These are phyloP conservation scores for Leersia perrieri DNA, from an alignment of 176 grass and related monocot genomes.

Conservation along the genomic window DNA sequence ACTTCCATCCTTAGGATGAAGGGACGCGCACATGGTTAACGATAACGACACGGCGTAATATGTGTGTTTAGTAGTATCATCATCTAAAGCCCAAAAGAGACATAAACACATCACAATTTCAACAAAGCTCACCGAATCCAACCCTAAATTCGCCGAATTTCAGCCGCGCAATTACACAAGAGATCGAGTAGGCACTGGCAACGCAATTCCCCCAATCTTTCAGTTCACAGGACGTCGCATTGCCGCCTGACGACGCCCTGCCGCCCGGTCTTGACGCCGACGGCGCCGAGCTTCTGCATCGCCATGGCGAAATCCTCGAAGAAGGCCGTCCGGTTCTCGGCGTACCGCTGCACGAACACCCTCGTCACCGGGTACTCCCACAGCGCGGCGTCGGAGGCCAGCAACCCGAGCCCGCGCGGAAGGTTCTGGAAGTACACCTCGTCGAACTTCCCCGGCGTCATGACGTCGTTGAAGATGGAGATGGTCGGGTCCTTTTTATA, in stretches of 20 bases:
- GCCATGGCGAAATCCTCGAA: slow-evolving; percentile 78
- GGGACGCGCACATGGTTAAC: background rate
- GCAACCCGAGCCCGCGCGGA: slow-evolving; percentile 57
- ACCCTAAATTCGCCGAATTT: slow-evolving; percentile 1
- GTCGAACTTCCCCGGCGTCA: slow-evolving; percentile 71
- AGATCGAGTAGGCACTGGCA: no score
- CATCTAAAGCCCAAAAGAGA: background rate
- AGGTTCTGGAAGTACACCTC: slow-evolving; percentile 92
- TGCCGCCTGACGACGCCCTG: slow-evolving; percentile 72
- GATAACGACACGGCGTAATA: background rate
- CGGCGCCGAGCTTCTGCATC: slow-evolving; percentile 84
- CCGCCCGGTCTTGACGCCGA: slow-evolving; percentile 69
- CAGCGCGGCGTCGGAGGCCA: slow-evolving; percentile 72
- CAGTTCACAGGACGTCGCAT: slow-evolving; percentile 69
- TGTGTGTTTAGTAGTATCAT: background rate
- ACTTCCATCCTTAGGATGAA: background rate
- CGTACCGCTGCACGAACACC: slow-evolving; percentile 65
- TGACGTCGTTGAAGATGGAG: slow-evolving; percentile 90
- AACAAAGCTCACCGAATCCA: background rate
- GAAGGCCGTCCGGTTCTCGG: slow-evolving; percentile 77
- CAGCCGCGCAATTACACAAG: background rate
- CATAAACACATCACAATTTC: background rate
- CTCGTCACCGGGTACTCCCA: slow-evolving; percentile 60
- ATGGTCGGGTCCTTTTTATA: slow-evolving; percentile 66
- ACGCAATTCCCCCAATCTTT: background rate